Evolutionary conservation across 208 protist species (phyloP).

Genomic region (Leishmania turanica): DNA sequence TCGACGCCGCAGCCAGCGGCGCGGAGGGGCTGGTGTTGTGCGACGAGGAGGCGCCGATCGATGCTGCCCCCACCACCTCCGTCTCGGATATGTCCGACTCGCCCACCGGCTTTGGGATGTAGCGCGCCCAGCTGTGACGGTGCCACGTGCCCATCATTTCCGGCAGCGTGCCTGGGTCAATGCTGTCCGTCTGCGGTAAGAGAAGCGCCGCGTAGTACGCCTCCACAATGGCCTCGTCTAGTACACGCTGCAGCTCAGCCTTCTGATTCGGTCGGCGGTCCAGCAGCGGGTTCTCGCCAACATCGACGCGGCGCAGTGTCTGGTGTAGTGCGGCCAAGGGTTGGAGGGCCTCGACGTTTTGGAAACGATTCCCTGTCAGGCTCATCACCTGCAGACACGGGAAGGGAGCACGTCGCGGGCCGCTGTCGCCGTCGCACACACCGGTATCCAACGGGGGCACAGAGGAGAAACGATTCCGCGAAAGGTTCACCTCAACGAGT

Average conservation of each 20-base stretch:
- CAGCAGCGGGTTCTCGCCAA: slow-evolving; percentile 63
- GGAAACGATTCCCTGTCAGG: slow-evolving; percentile 66
- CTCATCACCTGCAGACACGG: slow-evolving; percentile 73
- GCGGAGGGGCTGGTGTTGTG: slow-evolving; percentile 1
- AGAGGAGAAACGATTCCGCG: slow-evolving; percentile 66
- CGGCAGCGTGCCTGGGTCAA: neutral
- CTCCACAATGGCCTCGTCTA: slow-evolving; percentile 66
- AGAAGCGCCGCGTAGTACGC: slow-evolving; percentile 47
- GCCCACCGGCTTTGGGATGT: slow-evolving; percentile 9
- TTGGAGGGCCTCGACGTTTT: slow-evolving; percentile 34
- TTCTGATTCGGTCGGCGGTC: slow-evolving; percentile 25
- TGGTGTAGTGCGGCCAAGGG: slow-evolving; percentile 63
- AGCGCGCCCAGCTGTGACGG: slow-evolving; percentile 25
- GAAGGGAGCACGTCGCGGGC: slow-evolving; percentile 54
- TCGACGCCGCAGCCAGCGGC: neutral
- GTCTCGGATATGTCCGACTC: slow-evolving; percentile 22
- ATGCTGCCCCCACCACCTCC: neutral
- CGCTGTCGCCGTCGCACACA: slow-evolving; percentile 16
- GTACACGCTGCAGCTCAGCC: slow-evolving; percentile 30
- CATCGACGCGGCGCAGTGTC: slow-evolving; percentile 66
- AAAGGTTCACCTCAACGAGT: slow-evolving; percentile 83
- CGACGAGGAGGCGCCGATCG: slow-evolving; percentile 5
- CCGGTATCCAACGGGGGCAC: slow-evolving; percentile 51
- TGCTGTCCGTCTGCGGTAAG: neutral
- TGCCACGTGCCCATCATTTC: slow-evolving; percentile 19